Base-by-base conservation (phyloP, 108 stramenopile species). In the Nitzschia palea region DNA sequence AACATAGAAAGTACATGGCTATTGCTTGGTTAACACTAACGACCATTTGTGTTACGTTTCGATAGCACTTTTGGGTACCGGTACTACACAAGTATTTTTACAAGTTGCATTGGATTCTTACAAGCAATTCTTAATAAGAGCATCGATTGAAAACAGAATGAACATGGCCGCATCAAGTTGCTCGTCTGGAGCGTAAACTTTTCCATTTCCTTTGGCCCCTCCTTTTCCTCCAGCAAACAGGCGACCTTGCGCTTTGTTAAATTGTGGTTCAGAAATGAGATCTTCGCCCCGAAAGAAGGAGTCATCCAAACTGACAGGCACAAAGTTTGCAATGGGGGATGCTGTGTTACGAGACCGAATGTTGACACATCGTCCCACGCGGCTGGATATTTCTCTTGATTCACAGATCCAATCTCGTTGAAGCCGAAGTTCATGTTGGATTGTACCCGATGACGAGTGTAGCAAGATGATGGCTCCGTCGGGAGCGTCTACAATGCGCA, bases 121-220 rank as follows among this genome's bases (percentile, higher is more conserved):
- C 18, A 48, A 20, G 47, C n/a, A 57, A 1, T 57, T 55, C 44
- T 58, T 57, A 44, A 68, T 47, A 0, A 71, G 44, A 2, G 72
- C 45, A 33, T 76, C 75, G 23, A 68, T 9, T 0, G 75, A 33
- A 35, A 76, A 76, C 2, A 76, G 20, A 10, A 76, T 51, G 27
- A 42, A 61, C 54, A 47, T 69, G 44, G 68, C 75, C 18, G 75
- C 68, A 57, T 76, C 75, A 33, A 62, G 67, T 37, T 76, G 75
- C 45, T 69, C 75, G 34, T 76, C 68, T 22, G 75, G 75, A 20
- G 75, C 75, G 29, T 68, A 76, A 3, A 36, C 43, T 52, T 62
- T 62, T 34, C 57, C 44, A n/a, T n/a, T n/a, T n/a, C n/a, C n/a
- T n/a, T n/a, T n/a, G n/a, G n/a, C n/a, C n/a, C n/a, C n/a, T n/a